Evolutionary conservation across 1,284 basidiomycete genomes (phyloP), one percentile per base, ranked within the genome.

Genomic region (Pyrrhoderma noxium): DNA sequence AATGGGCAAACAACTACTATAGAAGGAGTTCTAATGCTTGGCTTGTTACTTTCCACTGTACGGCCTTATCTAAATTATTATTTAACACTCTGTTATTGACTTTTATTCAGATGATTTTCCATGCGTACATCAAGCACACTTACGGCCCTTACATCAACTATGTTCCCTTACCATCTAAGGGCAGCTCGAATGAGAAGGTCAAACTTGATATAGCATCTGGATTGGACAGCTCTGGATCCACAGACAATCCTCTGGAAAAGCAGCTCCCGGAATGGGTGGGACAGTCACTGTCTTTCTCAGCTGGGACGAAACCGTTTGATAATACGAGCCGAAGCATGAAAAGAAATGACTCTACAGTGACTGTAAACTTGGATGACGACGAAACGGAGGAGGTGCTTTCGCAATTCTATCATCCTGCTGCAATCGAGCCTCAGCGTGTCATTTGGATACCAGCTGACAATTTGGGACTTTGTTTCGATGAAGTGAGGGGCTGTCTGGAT

Each of bases 371-470:
- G 38, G 37, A 23, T 38, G 34, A n/a, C 35, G 47, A 21, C 27
- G 21, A 25, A 38, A 21, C 21, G 45, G 21, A 22, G 5, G 14
- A 39, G 46, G n/a, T 27, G 36, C 18, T 45, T 11, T 19, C 47
- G n/a, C 36, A 72, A 38, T 95, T 93, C 68, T 81, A 85, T 47
- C 91, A 92, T 60, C 91, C 90, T 14, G 89, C 89, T 9, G 73
- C 80, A 8, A 80, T 83, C 50, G 76, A 83, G 46, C 79, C 83
- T 39, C 87, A 91, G 66, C 74, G 80, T 51, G 71, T 79, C 9
- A 69, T 95, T 38, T 96, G 93, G 93, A 67, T 95, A 46, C 87
- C 92, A 11, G 63, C 65, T 45, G 90, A 94, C 60, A 65, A 72
- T 43, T 69, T 86, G 2, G 89, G 87, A 0, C 57, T 79, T 39